A percentile compares a stretch with the other conserved stretches of the same genome.
phyloP scores from a whole-genome alignment of 805 yeast species.

The Cyberlindnera petersonii region DNA sequence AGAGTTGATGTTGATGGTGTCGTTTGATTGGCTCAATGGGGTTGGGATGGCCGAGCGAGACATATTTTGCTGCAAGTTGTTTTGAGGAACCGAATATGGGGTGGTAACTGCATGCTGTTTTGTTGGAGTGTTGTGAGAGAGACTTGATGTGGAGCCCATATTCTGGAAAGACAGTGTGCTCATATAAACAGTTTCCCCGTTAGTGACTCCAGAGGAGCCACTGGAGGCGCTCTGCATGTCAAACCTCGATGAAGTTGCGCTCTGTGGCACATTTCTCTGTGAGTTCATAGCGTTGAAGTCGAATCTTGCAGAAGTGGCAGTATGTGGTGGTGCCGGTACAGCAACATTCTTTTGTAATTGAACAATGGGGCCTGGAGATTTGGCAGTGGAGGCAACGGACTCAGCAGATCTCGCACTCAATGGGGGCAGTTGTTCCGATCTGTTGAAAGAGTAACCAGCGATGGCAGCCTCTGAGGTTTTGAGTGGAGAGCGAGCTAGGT shows the following conservation, averaged over 20 bases:
- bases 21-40: neutral
- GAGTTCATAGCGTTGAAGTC: too few relatives aligned
- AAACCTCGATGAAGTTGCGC: constrained; percentile 3
- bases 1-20: neutral
- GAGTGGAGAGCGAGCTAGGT: too few relatives aligned
- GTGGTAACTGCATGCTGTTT: neutral
- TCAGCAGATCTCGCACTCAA: neutral
- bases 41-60: too few relatives aligned
- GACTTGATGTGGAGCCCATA: neutral
- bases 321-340: constrained; percentile 7
- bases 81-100: neutral
- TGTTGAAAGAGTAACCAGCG: constrained; percentile 6
- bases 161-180: constrained; percentile 14
- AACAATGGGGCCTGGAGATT: neutral
- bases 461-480: neutral
- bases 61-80: too few relatives aligned
- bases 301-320: constrained; percentile 6
- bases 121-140: neutral
- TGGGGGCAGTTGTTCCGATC: constrained; percentile 6
- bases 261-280: constrained; percentile 2
- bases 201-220: neutral
- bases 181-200: constrained; percentile 10
- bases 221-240: neutral
- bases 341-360: neutral
- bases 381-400: too few relatives aligned